Evolutionary conservation across 2,329 filamentous ascomycete species (phyloP).

Genomic region (Alternaria sp.): DNA sequence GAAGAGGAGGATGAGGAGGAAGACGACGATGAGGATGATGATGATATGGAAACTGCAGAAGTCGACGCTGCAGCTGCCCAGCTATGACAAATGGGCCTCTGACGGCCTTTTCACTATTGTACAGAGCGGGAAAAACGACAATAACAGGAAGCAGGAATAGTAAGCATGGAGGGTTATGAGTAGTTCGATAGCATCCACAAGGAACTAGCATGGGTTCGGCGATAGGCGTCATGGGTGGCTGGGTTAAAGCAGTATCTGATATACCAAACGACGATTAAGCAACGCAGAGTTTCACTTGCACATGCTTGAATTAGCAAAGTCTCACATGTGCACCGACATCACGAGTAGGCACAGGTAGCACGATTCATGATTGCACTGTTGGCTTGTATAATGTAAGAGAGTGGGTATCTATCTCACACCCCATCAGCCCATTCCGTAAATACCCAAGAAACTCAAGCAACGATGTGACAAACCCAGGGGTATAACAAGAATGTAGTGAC

Average conservation of each 20-base stretch:
- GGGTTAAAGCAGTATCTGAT: constrained; percentile 21
- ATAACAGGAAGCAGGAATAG: background rate
- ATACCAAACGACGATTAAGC: constrained; percentile 6
- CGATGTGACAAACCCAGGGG: constrained; percentile 5
- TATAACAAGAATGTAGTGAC: constrained; percentile 9
- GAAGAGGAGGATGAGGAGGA: constrained; percentile 71
- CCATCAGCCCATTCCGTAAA: background rate
- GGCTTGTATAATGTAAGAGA: constrained; percentile 3
- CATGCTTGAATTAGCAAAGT: background rate
- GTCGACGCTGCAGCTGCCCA: constrained; percentile 38
- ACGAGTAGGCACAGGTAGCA: background rate
- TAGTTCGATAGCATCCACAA: constrained; percentile 9
- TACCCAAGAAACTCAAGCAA: constrained; percentile 3
- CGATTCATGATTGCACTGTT: background rate
- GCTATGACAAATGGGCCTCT: constrained; percentile 24
- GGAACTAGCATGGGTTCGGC: constrained; percentile 28
- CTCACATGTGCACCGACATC: background rate
- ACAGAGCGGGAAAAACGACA: background rate
- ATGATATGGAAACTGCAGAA: constrained; percentile 51
- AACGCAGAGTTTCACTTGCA: background rate
- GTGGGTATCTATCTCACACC: constrained; percentile 24
- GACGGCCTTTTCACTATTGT: constrained; percentile 12
- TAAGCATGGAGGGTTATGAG: constrained; percentile 9
- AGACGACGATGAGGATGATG: constrained; percentile 65
- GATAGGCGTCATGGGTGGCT: constrained; percentile 32